Percentiles rank a stretch among this genome's conserved stretches.
Evolutionary conservation across 73 alveolate species (phyloP).

Genomic region (Uronychia binucleata): DNA sequence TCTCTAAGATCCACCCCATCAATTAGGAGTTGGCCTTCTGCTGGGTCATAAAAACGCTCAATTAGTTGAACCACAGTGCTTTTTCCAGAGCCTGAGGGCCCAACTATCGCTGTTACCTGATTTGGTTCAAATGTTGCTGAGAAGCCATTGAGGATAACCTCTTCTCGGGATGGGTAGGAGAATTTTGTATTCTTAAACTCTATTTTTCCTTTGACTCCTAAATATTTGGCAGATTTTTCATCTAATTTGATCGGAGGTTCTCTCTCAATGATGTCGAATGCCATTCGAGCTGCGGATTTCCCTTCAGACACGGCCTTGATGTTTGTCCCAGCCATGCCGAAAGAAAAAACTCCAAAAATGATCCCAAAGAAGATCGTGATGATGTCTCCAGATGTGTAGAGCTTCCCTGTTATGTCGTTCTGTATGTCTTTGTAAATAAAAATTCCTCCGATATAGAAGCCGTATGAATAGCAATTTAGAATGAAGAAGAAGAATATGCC

Average conservation of each 20-base stretch:
- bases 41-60: slow-evolving; percentile 76
- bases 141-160: slow-evolving; percentile 29
- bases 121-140: slow-evolving; percentile 59
- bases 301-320: slow-evolving; percentile 69
- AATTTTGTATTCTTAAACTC: slow-evolving; percentile 43
- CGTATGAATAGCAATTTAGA: slow-evolving; percentile 20
- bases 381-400: slow-evolving; percentile 69
- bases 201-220: slow-evolving; percentile 51
- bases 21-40: slow-evolving; percentile 62
- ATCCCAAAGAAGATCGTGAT: slow-evolving; percentile 67
- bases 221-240: no score
- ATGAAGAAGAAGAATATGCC: slow-evolving; percentile 25
- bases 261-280: slow-evolving; percentile 58
- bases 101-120: slow-evolving; percentile 74
- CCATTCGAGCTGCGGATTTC: slow-evolving; percentile 64
- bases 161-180: slow-evolving; percentile 59
- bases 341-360: slow-evolving; percentile 66
- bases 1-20: slow-evolving; percentile 69
- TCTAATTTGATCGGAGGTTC: slow-evolving; percentile 53
- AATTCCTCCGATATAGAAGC: slow-evolving; percentile 33
- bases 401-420: slow-evolving; percentile 33
- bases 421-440: slow-evolving; percentile 10
- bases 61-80: slow-evolving; percentile 71
- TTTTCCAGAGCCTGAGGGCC: slow-evolving; percentile 86
- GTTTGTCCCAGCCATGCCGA: slow-evolving; percentile 70